Conservation (phyloP, 1,284 basidiomycete species). For the Cutaneotrichosporon sp. region DNA sequence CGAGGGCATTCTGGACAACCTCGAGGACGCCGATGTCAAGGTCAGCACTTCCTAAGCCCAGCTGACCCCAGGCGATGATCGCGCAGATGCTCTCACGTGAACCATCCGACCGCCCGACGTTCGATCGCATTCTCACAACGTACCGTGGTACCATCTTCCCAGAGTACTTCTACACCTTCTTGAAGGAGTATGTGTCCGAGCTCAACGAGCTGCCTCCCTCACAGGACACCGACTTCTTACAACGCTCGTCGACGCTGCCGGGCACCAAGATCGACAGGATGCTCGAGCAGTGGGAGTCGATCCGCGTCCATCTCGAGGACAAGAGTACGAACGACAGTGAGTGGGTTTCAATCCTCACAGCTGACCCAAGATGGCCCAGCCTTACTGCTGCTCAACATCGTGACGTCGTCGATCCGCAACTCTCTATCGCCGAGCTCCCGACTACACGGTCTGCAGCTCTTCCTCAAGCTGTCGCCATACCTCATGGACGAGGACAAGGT, state of each 20-base stretch:
- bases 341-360: conserved; percentile 8
- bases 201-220: conserved; percentile 62
- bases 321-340: conserved; percentile 34
- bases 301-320: conserved; percentile 42
- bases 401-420: conserved; percentile 89
- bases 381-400: conserved; percentile 74
- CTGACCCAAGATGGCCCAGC: conserved; percentile 68
- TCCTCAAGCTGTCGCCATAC: conserved; percentile 77
- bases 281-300: conserved; percentile 50
- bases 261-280: conserved; percentile 46
- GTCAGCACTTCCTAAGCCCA: conserved; percentile 57
- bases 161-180: conserved; percentile 88
- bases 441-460: conserved; percentile 79
- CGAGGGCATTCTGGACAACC: conserved; percentile 69
- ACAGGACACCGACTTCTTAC: conserved; percentile 28
- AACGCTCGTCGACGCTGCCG: conserved; percentile 28
- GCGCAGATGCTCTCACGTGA: conserved; percentile 87
- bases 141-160: conserved; percentile 83
- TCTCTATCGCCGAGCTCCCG: conserved; percentile 85
- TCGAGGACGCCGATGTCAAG: conserved; percentile 78
- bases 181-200: conserved; percentile 84
- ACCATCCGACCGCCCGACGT: conserved; percentile 73
- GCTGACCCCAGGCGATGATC: conserved; percentile 68
- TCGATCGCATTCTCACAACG: conserved; percentile 75
- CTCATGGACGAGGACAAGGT: conserved; percentile 94